These are phyloP conservation scores for Suhomyces emberorum DNA, from an alignment of 805 yeast species.

Conservation along the genomic window DNA sequence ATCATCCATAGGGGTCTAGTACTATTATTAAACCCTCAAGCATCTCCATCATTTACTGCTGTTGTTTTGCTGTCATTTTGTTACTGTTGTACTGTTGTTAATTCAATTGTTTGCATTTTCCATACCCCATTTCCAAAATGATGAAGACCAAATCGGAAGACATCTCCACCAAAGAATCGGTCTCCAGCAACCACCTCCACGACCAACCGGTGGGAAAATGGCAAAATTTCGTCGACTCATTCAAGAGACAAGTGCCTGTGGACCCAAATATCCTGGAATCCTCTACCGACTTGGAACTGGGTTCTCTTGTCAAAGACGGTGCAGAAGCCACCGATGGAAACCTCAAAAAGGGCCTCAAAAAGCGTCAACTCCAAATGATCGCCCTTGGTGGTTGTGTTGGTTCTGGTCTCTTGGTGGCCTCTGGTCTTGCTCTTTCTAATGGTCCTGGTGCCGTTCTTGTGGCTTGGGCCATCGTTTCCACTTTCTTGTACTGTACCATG, in stretches of 20 bases:
- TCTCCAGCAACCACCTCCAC: not conserved
- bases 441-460: constrained; percentile 34
- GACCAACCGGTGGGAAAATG: constrained; percentile 12
- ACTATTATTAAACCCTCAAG: too few species aligned
- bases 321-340: constrained; percentile 5
- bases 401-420: constrained; percentile 38
- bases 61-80: too few species aligned
- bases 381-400: constrained; percentile 44
- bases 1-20: too few species aligned
- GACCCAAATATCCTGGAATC: not conserved
- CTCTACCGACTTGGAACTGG: constrained; percentile 7
- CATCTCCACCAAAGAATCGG: not conserved
- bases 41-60: too few species aligned
- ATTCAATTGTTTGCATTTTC: too few species aligned
- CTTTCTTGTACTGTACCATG: constrained; percentile 42
- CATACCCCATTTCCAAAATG: too few species aligned
- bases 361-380: constrained; percentile 36
- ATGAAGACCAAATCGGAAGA: constrained; percentile 3
- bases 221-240: constrained; percentile 27
- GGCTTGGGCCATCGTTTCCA: constrained; percentile 41
- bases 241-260: constrained; percentile 25
- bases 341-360: constrained; percentile 24
- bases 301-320: not conserved
- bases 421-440: constrained; percentile 33
- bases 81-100: too few species aligned